Evolutionary conservation across 305 asterid species (phyloP).

Genomic region (Fraxinus albicans): DNA sequence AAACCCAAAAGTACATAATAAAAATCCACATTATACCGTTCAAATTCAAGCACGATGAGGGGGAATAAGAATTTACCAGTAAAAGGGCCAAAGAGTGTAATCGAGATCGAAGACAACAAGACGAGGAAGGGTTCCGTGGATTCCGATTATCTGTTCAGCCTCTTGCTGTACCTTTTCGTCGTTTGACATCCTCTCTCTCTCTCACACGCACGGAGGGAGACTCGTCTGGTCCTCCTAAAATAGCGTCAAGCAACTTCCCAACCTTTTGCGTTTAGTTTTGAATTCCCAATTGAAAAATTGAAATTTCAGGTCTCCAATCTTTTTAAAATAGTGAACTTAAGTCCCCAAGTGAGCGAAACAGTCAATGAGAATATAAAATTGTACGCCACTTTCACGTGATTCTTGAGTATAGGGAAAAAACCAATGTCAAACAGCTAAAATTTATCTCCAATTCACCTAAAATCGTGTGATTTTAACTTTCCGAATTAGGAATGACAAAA

Average conservation of each 20-base stretch:
- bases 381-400: no score
- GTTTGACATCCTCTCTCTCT: conserved; percentile 19
- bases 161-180: conserved; percentile 29
- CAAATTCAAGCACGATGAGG: neutral
- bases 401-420: no score
- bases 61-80: conserved; percentile 20
- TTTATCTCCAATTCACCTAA: no score
- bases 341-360: neutral
- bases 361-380: no score
- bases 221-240: neutral
- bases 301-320: neutral
- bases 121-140: conserved; percentile 30
- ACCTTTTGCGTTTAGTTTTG: no score
- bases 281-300: neutral
- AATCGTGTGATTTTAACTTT: no score
- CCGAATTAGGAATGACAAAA: no score
- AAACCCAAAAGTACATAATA: neutral
- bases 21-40: neutral
- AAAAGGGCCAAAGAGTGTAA: conserved; percentile 79
- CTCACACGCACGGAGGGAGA: neutral
- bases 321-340: neutral
- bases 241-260: neutral
- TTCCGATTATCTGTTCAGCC: conserved; percentile 26
- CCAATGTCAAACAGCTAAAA: no score
- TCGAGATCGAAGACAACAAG: conserved; percentile 90